Percentiles rank a stretch among this genome's conserved stretches.
Evolutionary conservation across 176 grass and related monocot species (phyloP).

Genomic region (Eleusine coracana): DNA sequence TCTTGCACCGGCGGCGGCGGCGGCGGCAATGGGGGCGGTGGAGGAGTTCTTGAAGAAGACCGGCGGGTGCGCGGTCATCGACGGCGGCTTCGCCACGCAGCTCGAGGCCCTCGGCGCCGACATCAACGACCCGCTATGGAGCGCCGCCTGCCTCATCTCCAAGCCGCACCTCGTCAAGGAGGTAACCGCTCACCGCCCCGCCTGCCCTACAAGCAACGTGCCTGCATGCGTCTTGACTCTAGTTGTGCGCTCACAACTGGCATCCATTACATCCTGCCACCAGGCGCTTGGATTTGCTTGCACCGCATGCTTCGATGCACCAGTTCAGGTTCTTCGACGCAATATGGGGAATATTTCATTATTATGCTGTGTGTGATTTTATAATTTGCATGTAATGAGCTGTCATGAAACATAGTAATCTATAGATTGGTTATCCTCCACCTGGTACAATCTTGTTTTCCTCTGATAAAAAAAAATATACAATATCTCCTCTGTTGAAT

Average conservation of each 20-base stretch:
- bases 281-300: neutral
- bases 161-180: conserved; percentile 70
- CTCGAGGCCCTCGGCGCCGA: conserved; percentile 83
- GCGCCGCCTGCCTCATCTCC: conserved; percentile 74
- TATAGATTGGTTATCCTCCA: too few species aligned
- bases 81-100: conserved; percentile 85
- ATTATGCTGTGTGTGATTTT: neutral
- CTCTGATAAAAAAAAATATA: neutral
- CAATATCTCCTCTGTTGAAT: neutral
- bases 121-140: conserved; percentile 88
- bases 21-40: conserved; percentile 38
- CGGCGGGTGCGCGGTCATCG: conserved; percentile 80
- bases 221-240: neutral
- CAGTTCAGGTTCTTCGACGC: neutral
- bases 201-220: neutral
- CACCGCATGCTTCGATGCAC: neutral
- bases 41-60: conserved; percentile 60
- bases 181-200: conserved; percentile 23
- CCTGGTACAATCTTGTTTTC: too few species aligned
- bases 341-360: neutral
- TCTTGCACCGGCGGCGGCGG: neutral
- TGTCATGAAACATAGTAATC: neutral
- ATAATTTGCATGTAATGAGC: neutral
- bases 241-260: neutral
- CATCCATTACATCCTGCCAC: neutral